Percentiles rank a stretch among this genome's conserved stretches.
phyloP scores from a whole-genome alignment of 2,329 filamentous ascomycete species.

The Trichoderma koningiopsis region DNA sequence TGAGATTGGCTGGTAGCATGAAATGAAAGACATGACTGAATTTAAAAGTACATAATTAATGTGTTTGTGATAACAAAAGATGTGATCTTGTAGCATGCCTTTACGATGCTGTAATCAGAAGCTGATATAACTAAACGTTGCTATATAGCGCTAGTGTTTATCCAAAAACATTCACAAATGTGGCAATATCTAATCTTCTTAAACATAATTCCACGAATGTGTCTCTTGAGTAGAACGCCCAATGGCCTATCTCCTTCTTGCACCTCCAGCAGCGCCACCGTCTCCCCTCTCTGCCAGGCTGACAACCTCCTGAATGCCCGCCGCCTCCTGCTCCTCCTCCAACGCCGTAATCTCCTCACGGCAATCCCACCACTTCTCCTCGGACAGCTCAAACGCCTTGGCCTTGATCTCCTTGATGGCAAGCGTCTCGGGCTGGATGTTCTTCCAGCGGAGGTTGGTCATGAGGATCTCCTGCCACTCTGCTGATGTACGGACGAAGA shows the following conservation, averaged over 20 bases:
- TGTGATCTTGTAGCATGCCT: background rate
- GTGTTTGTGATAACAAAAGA: background rate
- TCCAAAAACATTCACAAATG: background rate
- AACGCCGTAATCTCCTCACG: conserved; percentile 88
- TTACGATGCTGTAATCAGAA: background rate
- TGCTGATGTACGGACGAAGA: conserved; percentile 83
- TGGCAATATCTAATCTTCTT: background rate
- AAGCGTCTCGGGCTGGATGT: conserved; percentile 66
- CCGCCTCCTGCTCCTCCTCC: conserved; percentile 95
- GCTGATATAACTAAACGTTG: background rate
- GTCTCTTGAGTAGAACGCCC: background rate
- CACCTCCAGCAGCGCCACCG: conserved; percentile 45
- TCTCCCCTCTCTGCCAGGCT: conserved; percentile 75
- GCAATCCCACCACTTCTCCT: conserved; percentile 99
- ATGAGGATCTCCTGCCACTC: conserved; percentile 91
- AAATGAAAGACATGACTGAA: background rate
- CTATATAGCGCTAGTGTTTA: background rate
- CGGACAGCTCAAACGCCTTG: conserved; percentile 84
- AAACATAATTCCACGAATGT: background rate
- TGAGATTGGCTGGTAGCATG: background rate
- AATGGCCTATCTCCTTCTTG: conserved; percentile 36
- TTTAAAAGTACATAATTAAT: background rate
- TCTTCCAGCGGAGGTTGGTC: conserved; percentile 70
- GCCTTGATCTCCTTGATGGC: conserved; percentile 90
- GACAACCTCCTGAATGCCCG: conserved; percentile 92